Evolutionary conservation across 2,329 filamentous ascomycete species (phyloP).

Genomic region (Alternaria arborescens): DNA sequence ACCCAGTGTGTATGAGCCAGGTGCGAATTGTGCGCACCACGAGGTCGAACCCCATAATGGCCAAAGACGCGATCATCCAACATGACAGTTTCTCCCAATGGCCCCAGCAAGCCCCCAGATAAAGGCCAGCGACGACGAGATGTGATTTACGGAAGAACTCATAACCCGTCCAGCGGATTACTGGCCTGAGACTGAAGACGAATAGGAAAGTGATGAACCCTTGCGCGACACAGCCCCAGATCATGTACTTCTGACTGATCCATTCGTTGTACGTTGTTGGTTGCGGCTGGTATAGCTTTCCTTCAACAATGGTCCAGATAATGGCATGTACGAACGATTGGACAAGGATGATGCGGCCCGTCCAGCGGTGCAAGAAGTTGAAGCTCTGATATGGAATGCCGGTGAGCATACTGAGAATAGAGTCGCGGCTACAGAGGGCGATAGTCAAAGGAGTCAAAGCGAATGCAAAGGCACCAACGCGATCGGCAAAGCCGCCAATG

Average conservation of each 20-base stretch:
- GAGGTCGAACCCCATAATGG: neutral
- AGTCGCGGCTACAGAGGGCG: constrained; percentile 12
- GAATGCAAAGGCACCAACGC: constrained; percentile 7
- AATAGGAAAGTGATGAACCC: constrained; percentile 14
- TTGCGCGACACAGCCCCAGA: constrained; percentile 12
- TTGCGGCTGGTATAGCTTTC: constrained; percentile 15
- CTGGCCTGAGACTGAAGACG: constrained; percentile 9
- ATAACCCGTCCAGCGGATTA: constrained; percentile 18
- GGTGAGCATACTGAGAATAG: constrained; percentile 13
- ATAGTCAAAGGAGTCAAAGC: constrained; percentile 13
- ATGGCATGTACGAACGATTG: constrained; percentile 14
- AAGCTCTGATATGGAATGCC: constrained; percentile 16
- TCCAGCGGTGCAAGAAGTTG: constrained; percentile 16
- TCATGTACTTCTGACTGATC: constrained; percentile 15
- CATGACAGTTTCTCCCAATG: constrained; percentile 1
- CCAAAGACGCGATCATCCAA: too few species aligned
- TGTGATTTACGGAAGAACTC: constrained; percentile 17
- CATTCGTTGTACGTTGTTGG: constrained; percentile 9
- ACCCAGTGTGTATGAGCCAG: constrained; percentile 9
- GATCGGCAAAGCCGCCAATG: neutral
- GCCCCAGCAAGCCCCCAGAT: constrained; percentile 13
- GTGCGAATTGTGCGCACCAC: constrained; percentile 9
- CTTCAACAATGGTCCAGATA: constrained; percentile 14
- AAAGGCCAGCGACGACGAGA: constrained; percentile 12
- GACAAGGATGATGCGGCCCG: constrained; percentile 14